Base-by-base conservation (phyloP, 768 basidiomycete species). In the Phallus indusiatus region DNA sequence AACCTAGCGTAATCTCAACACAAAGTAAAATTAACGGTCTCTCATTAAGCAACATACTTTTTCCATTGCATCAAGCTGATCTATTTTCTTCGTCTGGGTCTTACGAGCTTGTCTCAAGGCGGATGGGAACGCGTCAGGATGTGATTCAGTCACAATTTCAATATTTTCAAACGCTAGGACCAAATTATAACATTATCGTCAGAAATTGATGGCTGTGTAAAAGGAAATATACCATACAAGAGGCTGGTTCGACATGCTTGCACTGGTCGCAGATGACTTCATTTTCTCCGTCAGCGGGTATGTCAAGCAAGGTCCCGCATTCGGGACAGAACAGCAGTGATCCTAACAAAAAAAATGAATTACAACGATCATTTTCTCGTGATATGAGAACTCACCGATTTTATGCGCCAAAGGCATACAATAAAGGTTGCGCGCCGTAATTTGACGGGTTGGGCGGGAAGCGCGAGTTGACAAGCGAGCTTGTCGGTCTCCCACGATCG, bases 41-140 rank as follows among this genome's bases (percentile, higher is more conserved):
- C 28, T 24, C 42, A 51, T 54, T 16, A 24, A 21, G 55, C 17
- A 36, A 66, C 75, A 59, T 60, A 77, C 81, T 81, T 81, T 80
- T 42, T 82, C 76, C 65, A 83, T 79, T 48, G 80, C 72, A 36
- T 88, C 87, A 17, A 80, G 84, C 33, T 78, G 78, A 37, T 86
- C 84, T 63, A 90, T 88, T 17, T 76, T 72, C 67, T 90, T 90
- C 10, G 90, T 93, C 70, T 91, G 85, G 0, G 92, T 96, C 72
- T 94, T 91, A 58, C 89, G 78, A 65, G 91, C 91, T 64, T 94
- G 90, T 66, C 86, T 76, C 61, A 98, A 72, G 0, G 85, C 80
- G 24, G 91, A 94, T 0, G 96, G 95, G 70, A 98, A 97, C 2
- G 96, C 95, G 57, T 94, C 90, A 0, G 93, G 89, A 63, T 93